Base-by-base conservation (phyloP, 1,139 yeast genomes). In the Saccharomyces hybrid region DNA sequence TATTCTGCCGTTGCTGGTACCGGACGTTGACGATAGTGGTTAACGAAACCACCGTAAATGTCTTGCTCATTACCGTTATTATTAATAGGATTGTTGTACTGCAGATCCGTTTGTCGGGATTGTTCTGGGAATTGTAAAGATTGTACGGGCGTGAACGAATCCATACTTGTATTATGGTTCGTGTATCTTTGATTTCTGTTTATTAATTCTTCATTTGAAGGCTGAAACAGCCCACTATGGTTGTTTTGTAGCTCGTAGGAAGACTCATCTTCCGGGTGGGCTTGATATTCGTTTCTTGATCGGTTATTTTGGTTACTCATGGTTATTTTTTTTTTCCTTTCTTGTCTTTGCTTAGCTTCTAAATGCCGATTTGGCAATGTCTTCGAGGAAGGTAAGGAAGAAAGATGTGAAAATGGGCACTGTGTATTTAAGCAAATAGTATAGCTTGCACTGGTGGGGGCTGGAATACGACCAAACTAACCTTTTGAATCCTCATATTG, bases 91-190 rank as follows among this genome's bases (percentile, higher is more conserved):
- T 24, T 26, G 19, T 12, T 46, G 16, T 46, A 27, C 16, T 12
- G 31, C 24, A 38, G 11, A 38, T 38, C 11, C 2, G 44, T 38
- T 38, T 3, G n/a, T 24, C 19, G 44, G 11, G 44, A 38, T 38
- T 38, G 44, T 19, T 38, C 50, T 28, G 31, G 24, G 27, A 28
- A 48, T 48, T 48, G 50, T 16, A 48, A 14, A 29, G 50, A 7
- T 9, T 48, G 50, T 24, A 48, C 41, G 2, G 50, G 50, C 4
- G 34, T 27, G 24, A 48, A 48, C n/a, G 50, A 48, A 27, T 19
- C 50, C 16, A 48, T 21, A n/a, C 50, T 48, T 12, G 44, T 11
- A 38, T 38, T 38, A 14, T 38, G 44, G 19, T 38, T 38, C 12
- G 44, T 38, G 3, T 19, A 38, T 38, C 44, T 38, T 38, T 38